Base-by-base conservation (phyloP, 2,329 filamentous ascomycete genomes). In the Sarocladium kiliense region DNA sequence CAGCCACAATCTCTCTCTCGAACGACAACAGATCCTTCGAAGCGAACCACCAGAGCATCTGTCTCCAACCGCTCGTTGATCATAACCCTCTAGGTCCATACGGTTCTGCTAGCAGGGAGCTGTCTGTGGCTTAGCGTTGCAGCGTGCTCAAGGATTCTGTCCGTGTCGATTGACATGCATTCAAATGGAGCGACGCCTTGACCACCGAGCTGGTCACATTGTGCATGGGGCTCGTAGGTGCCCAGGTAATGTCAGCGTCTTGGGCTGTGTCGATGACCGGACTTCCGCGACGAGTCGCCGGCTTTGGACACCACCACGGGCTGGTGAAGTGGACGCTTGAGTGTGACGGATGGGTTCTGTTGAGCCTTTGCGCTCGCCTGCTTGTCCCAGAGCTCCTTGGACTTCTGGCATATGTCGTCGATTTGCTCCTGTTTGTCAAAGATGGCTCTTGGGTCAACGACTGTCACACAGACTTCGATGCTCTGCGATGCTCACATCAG, bases 361-460 rank as follows among this genome's bases (percentile, higher is more conserved):
- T 74, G 69, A 53, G 71, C 66, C 59, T 75, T 75, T 39, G 78
- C 78, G 14, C 77, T 78, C 16, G 77, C 77, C 65, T 83, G 78
- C 60, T 62, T 63, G 59, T 83, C 78, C 79, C 79, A 84, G 58
- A 80, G 70, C 55, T 82, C 77, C 58, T 74, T 80, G 34, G 80
- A 83, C 65, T 83, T 83, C 58, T 73, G 67, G 66, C 81, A 84
- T 55, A 84, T 82, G 61, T 84, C 81, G 63, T 84, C 79, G 59
- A 84, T 84, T 73, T 84, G 81, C 68, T 83, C 80, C 81, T 84
- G 47, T 62, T 3, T 4, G n/a, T 32, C 7, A 21, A 7, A 18
- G 21, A 7, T 10, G 16, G 27, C 27, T 4, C 10, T 51, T n/a
- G n/a, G 30, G 30, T 51, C 18, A 51, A 51, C 7, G 26, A 18